Percentiles rank a stretch among this genome's conserved stretches.
Conservation (phyloP, 495 filamentous ascomycete species). For the Emericellopsis terricola region DNA sequence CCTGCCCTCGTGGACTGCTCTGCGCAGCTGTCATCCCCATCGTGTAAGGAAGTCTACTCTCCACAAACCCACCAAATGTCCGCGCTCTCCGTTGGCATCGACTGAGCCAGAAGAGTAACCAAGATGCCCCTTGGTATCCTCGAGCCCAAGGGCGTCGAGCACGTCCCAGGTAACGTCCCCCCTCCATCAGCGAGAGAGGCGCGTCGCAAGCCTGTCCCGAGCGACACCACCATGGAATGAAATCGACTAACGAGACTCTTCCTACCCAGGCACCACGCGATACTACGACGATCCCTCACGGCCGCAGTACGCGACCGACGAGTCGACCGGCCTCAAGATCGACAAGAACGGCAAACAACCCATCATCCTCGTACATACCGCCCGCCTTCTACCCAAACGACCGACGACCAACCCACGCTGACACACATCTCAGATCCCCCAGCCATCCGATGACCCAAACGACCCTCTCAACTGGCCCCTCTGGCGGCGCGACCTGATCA, state of each 20-base stretch:
- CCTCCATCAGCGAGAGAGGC: not conserved
- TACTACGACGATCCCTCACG: conserved; percentile 39
- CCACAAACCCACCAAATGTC: too few species aligned
- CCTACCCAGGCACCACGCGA: conserved; percentile 38
- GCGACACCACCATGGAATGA: not conserved
- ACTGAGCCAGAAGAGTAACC: too few species aligned
- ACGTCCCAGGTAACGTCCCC: conserved; percentile 5
- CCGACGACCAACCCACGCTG: not conserved
- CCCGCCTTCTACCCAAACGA: not conserved
- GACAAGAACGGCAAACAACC: conserved; percentile 46
- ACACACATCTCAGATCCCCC: conserved; percentile 36
- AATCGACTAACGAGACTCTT: not conserved
- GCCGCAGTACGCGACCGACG: conserved; percentile 20
- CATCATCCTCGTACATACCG: conserved; percentile 45
- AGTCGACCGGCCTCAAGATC: conserved; percentile 41
- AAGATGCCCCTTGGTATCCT: conserved; percentile 10
- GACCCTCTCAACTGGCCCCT: conserved; percentile 77
- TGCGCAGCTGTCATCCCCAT: too few species aligned
- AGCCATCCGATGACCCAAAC: conserved; percentile 66
- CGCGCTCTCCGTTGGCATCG: too few species aligned
- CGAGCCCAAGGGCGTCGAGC: conserved; percentile 3
- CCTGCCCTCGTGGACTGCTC: too few species aligned
- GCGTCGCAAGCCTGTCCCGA: conserved; percentile 2
- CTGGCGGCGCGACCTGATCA: conserved; percentile 71
- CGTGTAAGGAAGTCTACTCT: too few species aligned